Conservation (phyloP, 129 eudicot species). For the Ambrosia trifida region DNA sequence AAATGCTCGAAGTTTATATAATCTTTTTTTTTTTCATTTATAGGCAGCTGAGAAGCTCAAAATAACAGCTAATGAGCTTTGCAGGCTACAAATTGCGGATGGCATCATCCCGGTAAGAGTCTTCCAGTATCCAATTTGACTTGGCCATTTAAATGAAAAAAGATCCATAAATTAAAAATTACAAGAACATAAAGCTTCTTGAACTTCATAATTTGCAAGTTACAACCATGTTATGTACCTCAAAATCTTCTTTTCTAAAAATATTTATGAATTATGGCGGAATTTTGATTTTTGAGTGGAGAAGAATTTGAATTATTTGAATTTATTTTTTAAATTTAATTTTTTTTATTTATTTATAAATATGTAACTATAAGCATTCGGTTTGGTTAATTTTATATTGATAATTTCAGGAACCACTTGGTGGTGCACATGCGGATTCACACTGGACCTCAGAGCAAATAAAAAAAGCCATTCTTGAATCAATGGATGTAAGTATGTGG, state of each 20-base stretch:
- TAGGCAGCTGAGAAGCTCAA: constrained; percentile 95
- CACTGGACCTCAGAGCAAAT: constrained; percentile 94
- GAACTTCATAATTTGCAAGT: not conserved
- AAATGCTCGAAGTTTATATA: constrained; percentile 13
- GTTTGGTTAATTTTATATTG: not conserved
- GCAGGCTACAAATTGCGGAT: constrained; percentile 69
- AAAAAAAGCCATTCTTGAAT: constrained; percentile 58
- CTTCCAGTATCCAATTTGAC: not conserved
- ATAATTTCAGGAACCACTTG: constrained; percentile 87
- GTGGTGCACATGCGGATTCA: constrained; percentile 96
- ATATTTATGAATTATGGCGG: not conserved
- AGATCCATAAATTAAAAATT: not conserved
- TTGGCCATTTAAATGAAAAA: not conserved
- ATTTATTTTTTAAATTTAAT: not conserved
- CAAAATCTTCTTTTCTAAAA: not conserved
- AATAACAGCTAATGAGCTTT: constrained; percentile 76
- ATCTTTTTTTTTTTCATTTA: constrained; percentile 8
- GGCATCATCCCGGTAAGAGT: constrained; percentile 66
- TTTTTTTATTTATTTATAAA: not conserved
- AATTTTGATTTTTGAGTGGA: not conserved
- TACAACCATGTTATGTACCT: not conserved
- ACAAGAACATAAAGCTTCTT: not conserved
- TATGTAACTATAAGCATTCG: not conserved
- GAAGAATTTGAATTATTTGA: not conserved
- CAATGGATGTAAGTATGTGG: constrained; percentile 81